A percentile compares a stretch with the other conserved stretches of the same genome.
phyloP scores from a whole-genome alignment of 306 rosid genomes.

The peach (Prunus persica) region Prunus_persica_NCBIv2 NC_034013.1:16626001-16626500 shows the following conservation, averaged over 20 bases:
- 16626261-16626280: not conserved
- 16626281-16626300: not conserved
- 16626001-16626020: not conserved
- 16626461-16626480: no score
- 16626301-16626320: not conserved
- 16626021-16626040: not conserved
- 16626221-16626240: not conserved
- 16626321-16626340: not conserved
- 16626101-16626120: not conserved
- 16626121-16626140: not conserved
- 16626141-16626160: not conserved
- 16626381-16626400: not conserved
- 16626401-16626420: not conserved
- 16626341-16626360: not conserved
- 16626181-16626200: not conserved
- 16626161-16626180: not conserved
- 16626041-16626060: conserved; percentile 8
- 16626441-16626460: no score
- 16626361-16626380: conserved; percentile 1
- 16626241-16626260: not conserved
- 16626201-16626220: not conserved
- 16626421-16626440: not conserved
- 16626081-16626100: not conserved
- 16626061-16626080: not conserved
- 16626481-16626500: no score